Conservation (phyloP, 2,329 filamentous ascomycete species). For the Calonectria montana region DNA sequence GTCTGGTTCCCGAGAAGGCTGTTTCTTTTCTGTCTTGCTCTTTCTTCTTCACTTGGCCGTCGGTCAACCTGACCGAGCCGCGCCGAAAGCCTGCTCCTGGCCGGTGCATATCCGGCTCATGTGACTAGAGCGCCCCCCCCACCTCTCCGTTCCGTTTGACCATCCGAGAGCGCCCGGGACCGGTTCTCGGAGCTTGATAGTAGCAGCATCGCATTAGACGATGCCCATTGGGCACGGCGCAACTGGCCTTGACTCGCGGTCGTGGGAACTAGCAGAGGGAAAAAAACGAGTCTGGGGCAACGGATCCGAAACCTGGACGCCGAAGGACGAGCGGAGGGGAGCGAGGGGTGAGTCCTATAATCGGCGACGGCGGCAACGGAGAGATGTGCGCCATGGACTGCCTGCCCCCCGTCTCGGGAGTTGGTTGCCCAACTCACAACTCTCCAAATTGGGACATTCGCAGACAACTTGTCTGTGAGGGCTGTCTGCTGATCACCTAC, state of each 20-base stretch:
- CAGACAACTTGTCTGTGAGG: background rate
- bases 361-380: background rate
- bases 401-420: background rate
- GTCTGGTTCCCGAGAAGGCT: background rate
- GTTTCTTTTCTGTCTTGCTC: background rate
- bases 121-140: constrained; percentile 4
- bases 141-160: background rate
- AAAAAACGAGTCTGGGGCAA: constrained; percentile 1
- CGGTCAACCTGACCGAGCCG: constrained; percentile 16
- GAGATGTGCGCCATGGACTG: background rate
- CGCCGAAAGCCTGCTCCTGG: background rate
- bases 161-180: constrained; percentile 7
- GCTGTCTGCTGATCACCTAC: constrained; percentile 6
- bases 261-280: background rate
- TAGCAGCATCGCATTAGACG: background rate
- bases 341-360: background rate
- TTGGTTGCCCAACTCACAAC: background rate
- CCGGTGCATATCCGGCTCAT: constrained; percentile 16
- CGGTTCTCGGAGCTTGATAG: constrained; percentile 7
- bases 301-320: background rate
- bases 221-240: background rate
- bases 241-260: constrained; percentile 4
- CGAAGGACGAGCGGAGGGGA: constrained; percentile 4
- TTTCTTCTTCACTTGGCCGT: background rate
- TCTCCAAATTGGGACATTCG: background rate